A percentile compares a stretch with the other conserved stretches of the same genome.
Evolutionary conservation across 2,329 filamentous ascomycete genomes (phyloP).

Genomic region (Chrysoporthe deuterocubensis): DNA sequence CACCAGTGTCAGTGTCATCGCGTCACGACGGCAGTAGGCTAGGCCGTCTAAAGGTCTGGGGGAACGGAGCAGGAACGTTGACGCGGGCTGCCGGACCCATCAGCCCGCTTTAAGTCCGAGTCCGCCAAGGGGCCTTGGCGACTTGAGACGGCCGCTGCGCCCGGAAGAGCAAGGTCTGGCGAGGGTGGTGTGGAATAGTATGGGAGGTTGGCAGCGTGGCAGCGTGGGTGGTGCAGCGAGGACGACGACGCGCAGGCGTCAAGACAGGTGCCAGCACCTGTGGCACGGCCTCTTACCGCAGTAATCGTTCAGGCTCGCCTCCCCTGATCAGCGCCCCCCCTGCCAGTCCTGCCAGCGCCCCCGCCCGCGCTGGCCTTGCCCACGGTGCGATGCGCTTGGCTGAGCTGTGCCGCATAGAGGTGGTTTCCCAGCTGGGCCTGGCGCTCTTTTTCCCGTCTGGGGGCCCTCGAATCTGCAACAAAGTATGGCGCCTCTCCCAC

Average conservation of each 20-base stretch:
- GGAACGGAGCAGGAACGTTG: not conserved
- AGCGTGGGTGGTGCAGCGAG: not conserved
- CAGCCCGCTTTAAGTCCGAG: conserved; percentile 6
- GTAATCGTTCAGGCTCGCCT: conserved; percentile 1
- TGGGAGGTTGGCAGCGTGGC: not conserved
- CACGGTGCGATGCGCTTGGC: not conserved
- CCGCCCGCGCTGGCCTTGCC: not conserved
- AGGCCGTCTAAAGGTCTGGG: not conserved
- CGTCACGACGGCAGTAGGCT: not conserved
- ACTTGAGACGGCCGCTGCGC: conserved; percentile 9
- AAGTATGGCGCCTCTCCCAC: conserved; percentile 10
- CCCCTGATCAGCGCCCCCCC: conserved; percentile 14
- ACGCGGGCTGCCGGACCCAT: conserved; percentile 8
- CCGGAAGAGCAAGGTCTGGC: conserved; percentile 3
- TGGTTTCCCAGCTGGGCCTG: conserved; percentile 4
- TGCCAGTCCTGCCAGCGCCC: not conserved
- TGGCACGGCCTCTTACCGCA: not conserved
- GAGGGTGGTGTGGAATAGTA: not conserved
- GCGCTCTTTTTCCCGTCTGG: not conserved
- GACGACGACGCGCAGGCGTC: not conserved
- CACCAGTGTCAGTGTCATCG: not conserved
- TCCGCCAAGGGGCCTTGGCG: not conserved
- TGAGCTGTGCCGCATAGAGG: not conserved
- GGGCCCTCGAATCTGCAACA: conserved; percentile 14
- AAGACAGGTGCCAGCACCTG: not conserved